Base-by-base conservation (phyloP, 495 filamentous ascomycete species). In the Corynascus novoguineensis region DNA sequence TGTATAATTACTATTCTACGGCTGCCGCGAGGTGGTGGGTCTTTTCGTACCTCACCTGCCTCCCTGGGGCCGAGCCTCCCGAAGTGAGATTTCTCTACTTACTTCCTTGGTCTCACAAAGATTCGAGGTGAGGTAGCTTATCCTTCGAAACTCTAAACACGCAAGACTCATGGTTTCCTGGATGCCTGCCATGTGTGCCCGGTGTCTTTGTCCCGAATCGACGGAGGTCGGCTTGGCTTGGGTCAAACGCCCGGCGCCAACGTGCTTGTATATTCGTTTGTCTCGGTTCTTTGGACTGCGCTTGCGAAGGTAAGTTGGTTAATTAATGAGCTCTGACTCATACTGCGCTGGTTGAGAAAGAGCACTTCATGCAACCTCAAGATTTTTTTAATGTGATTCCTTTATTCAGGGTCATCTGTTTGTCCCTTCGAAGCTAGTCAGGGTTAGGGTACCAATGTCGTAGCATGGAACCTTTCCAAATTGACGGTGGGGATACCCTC, bases 1-100 rank as follows among this genome's bases (percentile, higher is more conserved):
- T 70, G 67, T 71, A 68, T 71, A 71, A 71, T 71, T 71, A 64
- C 46, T 64, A 68, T 65, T 65, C 54, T 41, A 37, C 9, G 1
- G 11, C 59, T 40, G 29, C 21, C 19, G 48, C 42, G 4, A 14
- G 7, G 27, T 31, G 17, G n/a, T n/a, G n/a, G n/a, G 50, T 5
- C n/a, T 42, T 27, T 42, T 27, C 21, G 29, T 29, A 42, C 42
- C 15, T 19, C 19, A 29, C 32, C n/a, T 15, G 40, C 27, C 14
- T 31, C 28, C 17, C 24, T 31, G 57, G 9, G 46, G 46, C 58
- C 46, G 46, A 22, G 15, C 8, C 8, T 40, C n/a, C 52, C 50
- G 57, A 25, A 21, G 21, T 7, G 31, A 38, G n/a, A n/a, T 6
- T 27, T 2, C 11, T 8, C 10, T 15, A 17, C 28, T 17, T 27